Conservation (phyloP, 208 protist genomes). For the Leishmania martiniquensis region DNA sequence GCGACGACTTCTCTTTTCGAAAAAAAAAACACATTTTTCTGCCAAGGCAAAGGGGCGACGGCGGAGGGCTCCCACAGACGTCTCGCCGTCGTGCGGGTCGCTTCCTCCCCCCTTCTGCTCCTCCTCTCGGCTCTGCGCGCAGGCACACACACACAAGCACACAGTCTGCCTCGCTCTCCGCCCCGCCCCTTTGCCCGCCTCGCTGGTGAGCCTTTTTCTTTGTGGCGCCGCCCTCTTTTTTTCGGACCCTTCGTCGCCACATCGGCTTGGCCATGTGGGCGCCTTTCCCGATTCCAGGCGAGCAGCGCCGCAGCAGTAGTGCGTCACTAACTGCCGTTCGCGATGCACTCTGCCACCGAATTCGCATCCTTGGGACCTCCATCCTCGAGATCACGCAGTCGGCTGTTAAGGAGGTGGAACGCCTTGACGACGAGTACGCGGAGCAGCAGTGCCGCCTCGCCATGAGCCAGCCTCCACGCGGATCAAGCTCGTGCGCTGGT, state of each 20-base stretch:
- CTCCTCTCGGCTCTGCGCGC: neutral
- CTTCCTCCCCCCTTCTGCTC: neutral
- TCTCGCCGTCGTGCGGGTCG: too few relatives aligned
- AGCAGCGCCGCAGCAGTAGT: neutral
- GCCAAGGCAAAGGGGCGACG: too few relatives aligned
- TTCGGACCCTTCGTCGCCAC: neutral
- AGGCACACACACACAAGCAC: neutral
- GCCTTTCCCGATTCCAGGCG: neutral
- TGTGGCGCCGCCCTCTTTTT: neutral
- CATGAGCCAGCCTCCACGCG: neutral
- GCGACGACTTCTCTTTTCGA: too few relatives aligned
- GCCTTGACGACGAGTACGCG: conserved; percentile 13
- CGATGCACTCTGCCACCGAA: conserved; percentile 45
- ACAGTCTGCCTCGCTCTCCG: neutral
- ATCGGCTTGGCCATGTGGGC: neutral
- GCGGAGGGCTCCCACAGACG: too few relatives aligned
- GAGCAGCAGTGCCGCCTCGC: neutral
- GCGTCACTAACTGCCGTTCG: conserved; percentile 9
- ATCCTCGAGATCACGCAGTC: conserved; percentile 38
- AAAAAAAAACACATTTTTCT: too few relatives aligned
- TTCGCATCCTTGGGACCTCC: conserved; percentile 35
- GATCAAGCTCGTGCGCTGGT: neutral
- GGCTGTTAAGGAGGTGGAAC: conserved; percentile 18
- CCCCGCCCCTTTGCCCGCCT: neutral
- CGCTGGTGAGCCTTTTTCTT: neutral